Conservation (phyloP, 257 asterid genomes). For the Solanum piurae region DNA sequence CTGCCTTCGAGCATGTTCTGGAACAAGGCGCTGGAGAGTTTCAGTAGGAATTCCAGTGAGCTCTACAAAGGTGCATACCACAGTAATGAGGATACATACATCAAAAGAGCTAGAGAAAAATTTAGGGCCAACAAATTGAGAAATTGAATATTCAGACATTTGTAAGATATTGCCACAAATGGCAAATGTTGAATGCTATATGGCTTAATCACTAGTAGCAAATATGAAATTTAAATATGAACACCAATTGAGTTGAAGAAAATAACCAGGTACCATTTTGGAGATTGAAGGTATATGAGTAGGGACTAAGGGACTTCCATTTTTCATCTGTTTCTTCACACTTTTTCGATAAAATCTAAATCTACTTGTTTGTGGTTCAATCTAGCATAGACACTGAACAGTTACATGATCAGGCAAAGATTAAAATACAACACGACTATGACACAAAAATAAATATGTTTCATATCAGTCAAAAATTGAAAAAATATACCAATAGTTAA, state of each 20-base stretch:
- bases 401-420: not conserved
- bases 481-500: not conserved
- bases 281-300: not conserved
- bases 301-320: not conserved
- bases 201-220: not conserved
- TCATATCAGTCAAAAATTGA: not conserved
- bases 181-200: not conserved
- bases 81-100: not conserved
- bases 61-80: conserved; percentile 35
- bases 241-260: not conserved
- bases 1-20: conserved; percentile 96
- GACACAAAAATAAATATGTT: not conserved
- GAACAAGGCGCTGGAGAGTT: conserved; percentile 76
- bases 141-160: not conserved
- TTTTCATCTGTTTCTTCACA: not conserved
- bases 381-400: not conserved
- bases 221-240: not conserved
- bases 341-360: not conserved
- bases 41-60: conserved; percentile 73
- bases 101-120: not conserved
- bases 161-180: not conserved
- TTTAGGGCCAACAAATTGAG: not conserved
- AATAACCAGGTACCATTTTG: not conserved
- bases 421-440: not conserved
- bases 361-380: not conserved